Conservation (phyloP, 2,329 filamentous ascomycete genomes). For the Bipolaris zeicola region DNA sequence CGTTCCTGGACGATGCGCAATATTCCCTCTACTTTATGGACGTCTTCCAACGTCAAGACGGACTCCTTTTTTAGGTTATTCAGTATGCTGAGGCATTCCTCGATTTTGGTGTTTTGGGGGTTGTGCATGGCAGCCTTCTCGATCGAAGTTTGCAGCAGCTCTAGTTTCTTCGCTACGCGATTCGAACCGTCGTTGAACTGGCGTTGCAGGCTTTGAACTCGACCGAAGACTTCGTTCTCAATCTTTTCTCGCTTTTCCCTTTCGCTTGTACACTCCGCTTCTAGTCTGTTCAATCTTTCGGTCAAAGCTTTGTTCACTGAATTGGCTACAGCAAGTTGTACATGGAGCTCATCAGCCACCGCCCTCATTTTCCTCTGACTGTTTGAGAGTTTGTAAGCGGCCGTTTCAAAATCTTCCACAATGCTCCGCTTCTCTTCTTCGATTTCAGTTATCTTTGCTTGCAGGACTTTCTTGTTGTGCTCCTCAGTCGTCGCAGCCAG, state of each 20-base stretch:
- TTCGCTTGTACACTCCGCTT: constrained; percentile 25
- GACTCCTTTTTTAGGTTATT: constrained; percentile 22
- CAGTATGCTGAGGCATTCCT: constrained; percentile 28
- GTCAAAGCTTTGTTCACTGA: constrained; percentile 18
- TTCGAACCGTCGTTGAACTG: constrained; percentile 18
- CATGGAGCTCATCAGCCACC: constrained; percentile 24
- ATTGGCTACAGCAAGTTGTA: constrained; percentile 17
- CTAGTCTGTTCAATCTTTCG: constrained; percentile 18
- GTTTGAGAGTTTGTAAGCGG: constrained; percentile 16
- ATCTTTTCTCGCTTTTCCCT: constrained; percentile 26
- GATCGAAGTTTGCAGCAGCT: constrained; percentile 17
- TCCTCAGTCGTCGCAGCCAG: constrained; percentile 12
- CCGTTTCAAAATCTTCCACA: constrained; percentile 15
- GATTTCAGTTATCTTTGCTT: constrained; percentile 26
- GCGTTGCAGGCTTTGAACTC: constrained; percentile 21
- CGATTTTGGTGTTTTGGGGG: constrained; percentile 5
- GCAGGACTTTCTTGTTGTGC: constrained; percentile 17
- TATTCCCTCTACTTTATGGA: constrained; percentile 31
- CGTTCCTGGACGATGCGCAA: constrained; percentile 28
- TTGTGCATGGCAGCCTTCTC: constrained; percentile 4
- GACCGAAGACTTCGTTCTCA: constrained; percentile 27
- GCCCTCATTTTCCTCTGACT: constrained; percentile 20
- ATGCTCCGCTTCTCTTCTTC: constrained; percentile 29
- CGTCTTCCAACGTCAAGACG: constrained; percentile 26
- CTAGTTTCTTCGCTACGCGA: constrained; percentile 23